Evolutionary conservation across 2,329 filamentous ascomycete genomes (phyloP).

Genomic region (Aspergillus sp.): DNA sequence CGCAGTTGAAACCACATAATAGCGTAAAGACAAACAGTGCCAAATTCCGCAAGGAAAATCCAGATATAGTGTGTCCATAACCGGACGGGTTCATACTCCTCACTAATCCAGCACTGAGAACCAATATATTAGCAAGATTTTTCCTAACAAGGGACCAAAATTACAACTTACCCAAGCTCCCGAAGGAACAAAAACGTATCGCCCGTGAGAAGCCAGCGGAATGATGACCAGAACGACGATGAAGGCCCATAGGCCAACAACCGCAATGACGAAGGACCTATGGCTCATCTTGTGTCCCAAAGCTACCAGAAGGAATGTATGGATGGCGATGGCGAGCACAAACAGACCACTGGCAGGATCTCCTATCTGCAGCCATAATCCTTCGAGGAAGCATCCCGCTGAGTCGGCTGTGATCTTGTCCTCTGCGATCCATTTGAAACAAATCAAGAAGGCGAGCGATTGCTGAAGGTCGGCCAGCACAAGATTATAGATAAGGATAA

Average conservation of each 20-base stretch:
- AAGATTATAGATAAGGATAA: conserved; percentile 52
- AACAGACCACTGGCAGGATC: conserved; percentile 51
- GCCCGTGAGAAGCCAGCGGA: conserved; percentile 39
- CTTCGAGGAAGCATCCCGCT: conserved; percentile 46
- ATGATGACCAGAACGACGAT: conserved; percentile 43
- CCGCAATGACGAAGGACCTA: conserved; percentile 38
- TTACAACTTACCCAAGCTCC: conserved; percentile 42
- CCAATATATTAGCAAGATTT: too few species aligned
- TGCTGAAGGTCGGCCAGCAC: conserved; percentile 51
- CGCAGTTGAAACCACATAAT: conserved; percentile 47
- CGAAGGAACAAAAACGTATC: conserved; percentile 43
- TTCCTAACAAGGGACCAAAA: neutral
- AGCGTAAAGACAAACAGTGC: conserved; percentile 45
- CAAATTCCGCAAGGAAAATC: conserved; percentile 52
- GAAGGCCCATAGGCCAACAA: conserved; percentile 44
- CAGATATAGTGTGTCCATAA: conserved; percentile 51
- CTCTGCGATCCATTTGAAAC: conserved; percentile 42
- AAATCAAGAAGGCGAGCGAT: conserved; percentile 47
- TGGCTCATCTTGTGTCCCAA: conserved; percentile 44
- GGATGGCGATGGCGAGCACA: conserved; percentile 51
- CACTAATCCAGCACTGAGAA: conserved; percentile 29
- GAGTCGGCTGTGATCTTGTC: conserved; percentile 42
- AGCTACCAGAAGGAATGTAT: conserved; percentile 48
- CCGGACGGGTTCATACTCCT: conserved; percentile 39
- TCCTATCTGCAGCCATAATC: conserved; percentile 49